Percentiles rank a stretch among this genome's conserved stretches.
These are phyloP conservation scores for Melampsora larici-populina DNA, from an alignment of 1,284 basidiomycete genomes.

Conservation along the genomic window DNA sequence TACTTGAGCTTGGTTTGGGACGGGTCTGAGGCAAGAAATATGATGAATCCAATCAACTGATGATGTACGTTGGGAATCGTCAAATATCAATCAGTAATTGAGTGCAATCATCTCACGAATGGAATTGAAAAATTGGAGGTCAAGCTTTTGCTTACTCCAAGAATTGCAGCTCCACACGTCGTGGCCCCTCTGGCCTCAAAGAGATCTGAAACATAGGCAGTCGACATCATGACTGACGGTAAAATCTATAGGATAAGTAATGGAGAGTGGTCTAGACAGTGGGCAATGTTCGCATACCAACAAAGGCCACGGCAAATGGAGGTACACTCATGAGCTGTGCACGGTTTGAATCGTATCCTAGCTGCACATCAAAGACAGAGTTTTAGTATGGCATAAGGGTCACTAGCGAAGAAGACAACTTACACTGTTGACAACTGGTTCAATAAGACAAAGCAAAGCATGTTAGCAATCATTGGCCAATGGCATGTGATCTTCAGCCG, in stretches of 20 bases:
- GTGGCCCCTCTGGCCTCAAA: slow-evolving; percentile 23
- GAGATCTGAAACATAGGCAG: slow-evolving; percentile 32
- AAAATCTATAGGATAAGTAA: not conserved
- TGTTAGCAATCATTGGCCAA: not conserved
- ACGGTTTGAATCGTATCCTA: slow-evolving; percentile 22
- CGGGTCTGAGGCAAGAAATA: slow-evolving; percentile 9
- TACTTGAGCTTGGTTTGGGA: slow-evolving; percentile 25
- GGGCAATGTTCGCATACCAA: not conserved
- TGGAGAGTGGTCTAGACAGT: not conserved
- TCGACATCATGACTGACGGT: slow-evolving; percentile 34
- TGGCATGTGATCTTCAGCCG: not conserved
- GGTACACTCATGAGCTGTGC: slow-evolving; percentile 38
- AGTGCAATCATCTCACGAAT: not conserved
- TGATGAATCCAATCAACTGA: slow-evolving; percentile 35
- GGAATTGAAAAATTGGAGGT: not conserved
- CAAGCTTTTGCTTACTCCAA: slow-evolving; percentile 5
- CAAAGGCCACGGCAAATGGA: slow-evolving; percentile 27
- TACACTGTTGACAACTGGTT: slow-evolving; percentile 4
- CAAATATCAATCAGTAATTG: not conserved
- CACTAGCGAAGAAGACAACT: slow-evolving; percentile 8
- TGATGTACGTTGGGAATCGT: not conserved
- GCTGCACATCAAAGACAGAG: not conserved
- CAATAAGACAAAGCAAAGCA: not conserved
- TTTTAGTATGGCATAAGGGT: not conserved
- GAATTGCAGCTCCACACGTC: slow-evolving; percentile 10